Percentiles rank a stretch among this genome's conserved stretches.
Evolutionary conservation across 106 monocot genomes (phyloP).

Genomic region (Xerophyta viscosa): DNA sequence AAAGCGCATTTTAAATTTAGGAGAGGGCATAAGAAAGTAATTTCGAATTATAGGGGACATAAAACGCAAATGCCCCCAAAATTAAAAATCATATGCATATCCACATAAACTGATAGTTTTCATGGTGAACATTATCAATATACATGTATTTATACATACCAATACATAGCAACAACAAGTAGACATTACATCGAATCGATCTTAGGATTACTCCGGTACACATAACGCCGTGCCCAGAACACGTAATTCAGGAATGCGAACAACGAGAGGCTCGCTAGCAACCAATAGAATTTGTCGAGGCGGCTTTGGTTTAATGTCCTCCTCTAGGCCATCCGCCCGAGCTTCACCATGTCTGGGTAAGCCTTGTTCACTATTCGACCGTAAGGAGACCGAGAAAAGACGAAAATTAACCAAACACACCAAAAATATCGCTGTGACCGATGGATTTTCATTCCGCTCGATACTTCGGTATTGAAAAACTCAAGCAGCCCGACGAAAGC

Average conservation of each 20-base stretch:
- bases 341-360: constrained; percentile 21
- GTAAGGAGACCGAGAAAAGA: constrained; percentile 31
- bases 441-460: constrained; percentile 41
- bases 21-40: too few species aligned
- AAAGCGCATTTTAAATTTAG: too few species aligned
- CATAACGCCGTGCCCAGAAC: constrained; percentile 47
- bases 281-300: constrained; percentile 63
- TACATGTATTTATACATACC: too few species aligned
- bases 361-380: constrained; percentile 36
- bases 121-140: constrained; percentile 9
- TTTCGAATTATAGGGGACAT: too few species aligned
- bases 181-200: too few species aligned
- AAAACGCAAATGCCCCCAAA: too few species aligned
- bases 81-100: too few species aligned
- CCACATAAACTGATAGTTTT: too few species aligned
- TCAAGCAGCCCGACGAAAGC: constrained; percentile 59
- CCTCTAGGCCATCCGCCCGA: constrained; percentile 47
- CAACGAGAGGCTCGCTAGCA: constrained; percentile 19
- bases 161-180: too few species aligned
- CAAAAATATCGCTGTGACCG: constrained; percentile 51
- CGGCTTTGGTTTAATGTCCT: constrained; percentile 43
- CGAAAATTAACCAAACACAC: constrained; percentile 45
- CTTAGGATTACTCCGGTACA: constrained; percentile 15
- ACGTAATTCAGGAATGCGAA: constrained; percentile 34
- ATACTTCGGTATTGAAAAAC: constrained; percentile 45